These are phyloP conservation scores for Amanita exitialis DNA, from an alignment of 768 basidiomycete genomes.

Conservation along the genomic window DNA sequence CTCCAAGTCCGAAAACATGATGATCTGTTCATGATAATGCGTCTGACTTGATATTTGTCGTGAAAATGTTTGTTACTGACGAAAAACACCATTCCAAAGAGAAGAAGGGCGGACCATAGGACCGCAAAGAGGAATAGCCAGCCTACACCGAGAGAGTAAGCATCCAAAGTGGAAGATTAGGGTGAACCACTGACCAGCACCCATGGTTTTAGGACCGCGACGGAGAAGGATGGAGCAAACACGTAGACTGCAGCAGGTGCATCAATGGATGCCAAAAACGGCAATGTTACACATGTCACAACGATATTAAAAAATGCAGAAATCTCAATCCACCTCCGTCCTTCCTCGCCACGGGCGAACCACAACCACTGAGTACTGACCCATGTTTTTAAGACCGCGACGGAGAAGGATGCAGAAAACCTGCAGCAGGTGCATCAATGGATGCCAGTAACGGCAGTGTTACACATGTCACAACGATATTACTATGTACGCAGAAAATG, in stretches of 20 bases:
- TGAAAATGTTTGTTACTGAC: slow-evolving; percentile 38
- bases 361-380: too few relatives aligned
- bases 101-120: slow-evolving; percentile 81
- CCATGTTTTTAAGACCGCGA: too few relatives aligned
- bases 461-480: not conserved
- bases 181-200: slow-evolving; percentile 6
- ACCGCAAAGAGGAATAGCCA: slow-evolving; percentile 97
- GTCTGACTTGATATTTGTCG: not conserved
- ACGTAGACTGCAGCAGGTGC: slow-evolving; percentile 16
- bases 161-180: not conserved
- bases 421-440: slow-evolving; percentile 15
- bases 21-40: slow-evolving; percentile 51
- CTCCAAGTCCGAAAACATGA: slow-evolving; percentile 99
- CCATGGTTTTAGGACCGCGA: not conserved
- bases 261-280: slow-evolving; percentile 9
- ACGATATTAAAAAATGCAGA: too few relatives aligned
- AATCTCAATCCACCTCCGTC: too few relatives aligned
- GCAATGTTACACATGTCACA: not conserved
- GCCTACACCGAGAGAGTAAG: slow-evolving; percentile 31
- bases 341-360: too few relatives aligned
- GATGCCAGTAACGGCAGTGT: not conserved
- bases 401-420: too few relatives aligned
- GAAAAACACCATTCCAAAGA: slow-evolving; percentile 99
- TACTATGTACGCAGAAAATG: not conserved
- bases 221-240: slow-evolving; percentile 5